phyloP scores from a whole-genome alignment of 164 flowering plant species.

The Annona cherimola region DNA sequence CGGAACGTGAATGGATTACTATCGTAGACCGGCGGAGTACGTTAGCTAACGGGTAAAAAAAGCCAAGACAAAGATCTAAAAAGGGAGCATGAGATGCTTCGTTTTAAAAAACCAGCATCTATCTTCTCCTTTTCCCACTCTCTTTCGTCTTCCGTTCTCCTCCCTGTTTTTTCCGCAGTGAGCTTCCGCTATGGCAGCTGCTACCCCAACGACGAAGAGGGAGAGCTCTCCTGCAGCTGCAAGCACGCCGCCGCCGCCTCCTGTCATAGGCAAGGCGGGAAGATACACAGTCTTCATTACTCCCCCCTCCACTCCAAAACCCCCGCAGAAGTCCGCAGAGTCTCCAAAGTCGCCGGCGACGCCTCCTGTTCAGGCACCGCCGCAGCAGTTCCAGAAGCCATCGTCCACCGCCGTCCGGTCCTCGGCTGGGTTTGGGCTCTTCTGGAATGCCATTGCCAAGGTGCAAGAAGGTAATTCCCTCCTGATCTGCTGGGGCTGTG shows the following conservation, averaged over 20 bases:
- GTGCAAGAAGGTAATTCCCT: constrained; percentile 62
- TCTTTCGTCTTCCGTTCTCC: neutral
- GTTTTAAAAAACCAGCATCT: neutral
- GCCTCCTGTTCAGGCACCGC: constrained; percentile 63
- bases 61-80: neutral
- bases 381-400: constrained; percentile 44
- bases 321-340: constrained; percentile 4
- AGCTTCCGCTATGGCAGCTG: constrained; percentile 6
- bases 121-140: neutral
- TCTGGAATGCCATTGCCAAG: constrained; percentile 64
- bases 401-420: constrained; percentile 5
- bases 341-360: constrained; percentile 32
- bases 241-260: constrained; percentile 42
- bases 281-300: constrained; percentile 93
- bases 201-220: neutral
- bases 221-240: constrained; percentile 25
- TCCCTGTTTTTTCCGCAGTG: neutral
- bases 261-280: constrained; percentile 85
- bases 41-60: neutral
- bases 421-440: constrained; percentile 37
- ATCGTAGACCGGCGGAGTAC: neutral
- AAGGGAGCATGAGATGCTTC: neutral
- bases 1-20: neutral
- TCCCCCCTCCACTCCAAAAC: constrained; percentile 72
- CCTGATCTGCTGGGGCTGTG: neutral